Conservation (phyloP, 1,284 basidiomycete genomes). For the Cystobasidium sp. region DNA sequence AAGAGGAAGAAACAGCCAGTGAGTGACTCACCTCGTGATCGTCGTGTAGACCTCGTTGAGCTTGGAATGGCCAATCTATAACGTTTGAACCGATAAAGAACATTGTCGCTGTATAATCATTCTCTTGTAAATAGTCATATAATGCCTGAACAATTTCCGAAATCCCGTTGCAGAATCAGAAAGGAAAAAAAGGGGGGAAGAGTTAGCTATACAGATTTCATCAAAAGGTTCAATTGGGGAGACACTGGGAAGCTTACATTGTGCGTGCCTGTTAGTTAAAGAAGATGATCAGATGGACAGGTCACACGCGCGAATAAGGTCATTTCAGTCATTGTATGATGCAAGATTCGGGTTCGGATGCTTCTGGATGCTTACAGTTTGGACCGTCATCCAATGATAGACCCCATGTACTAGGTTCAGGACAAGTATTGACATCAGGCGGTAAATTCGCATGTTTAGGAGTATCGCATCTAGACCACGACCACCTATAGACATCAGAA, state of each 20-base stretch:
- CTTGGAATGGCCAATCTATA: constrained; percentile 63
- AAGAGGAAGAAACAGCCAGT: background rate
- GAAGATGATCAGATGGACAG: background rate
- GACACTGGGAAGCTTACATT: background rate
- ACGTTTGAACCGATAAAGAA: constrained; percentile 59
- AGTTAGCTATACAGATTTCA: too few species aligned
- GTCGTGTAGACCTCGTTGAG: constrained; percentile 59
- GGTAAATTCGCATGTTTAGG: constrained; percentile 43
- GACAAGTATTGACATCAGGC: constrained; percentile 52
- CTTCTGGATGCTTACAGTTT: constrained; percentile 53
- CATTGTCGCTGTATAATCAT: constrained; percentile 62
- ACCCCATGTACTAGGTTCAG: constrained; percentile 62
- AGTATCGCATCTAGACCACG: constrained; percentile 54
- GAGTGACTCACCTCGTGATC: constrained; percentile 55
- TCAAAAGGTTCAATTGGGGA: background rate
- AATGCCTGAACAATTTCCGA: constrained; percentile 57
- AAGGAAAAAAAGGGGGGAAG: too few species aligned
- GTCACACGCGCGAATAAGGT: background rate
- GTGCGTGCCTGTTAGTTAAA: constrained; percentile 20
- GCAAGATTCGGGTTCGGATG: background rate
- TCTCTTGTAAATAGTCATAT: constrained; percentile 60
- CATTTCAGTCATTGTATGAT: background rate
- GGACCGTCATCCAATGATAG: constrained; percentile 62
- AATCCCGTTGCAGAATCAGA: too few species aligned
- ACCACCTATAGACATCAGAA: constrained; percentile 48